Conservation (phyloP, 345 rosid genomes). For the Gossypium raimondii region DNA sequence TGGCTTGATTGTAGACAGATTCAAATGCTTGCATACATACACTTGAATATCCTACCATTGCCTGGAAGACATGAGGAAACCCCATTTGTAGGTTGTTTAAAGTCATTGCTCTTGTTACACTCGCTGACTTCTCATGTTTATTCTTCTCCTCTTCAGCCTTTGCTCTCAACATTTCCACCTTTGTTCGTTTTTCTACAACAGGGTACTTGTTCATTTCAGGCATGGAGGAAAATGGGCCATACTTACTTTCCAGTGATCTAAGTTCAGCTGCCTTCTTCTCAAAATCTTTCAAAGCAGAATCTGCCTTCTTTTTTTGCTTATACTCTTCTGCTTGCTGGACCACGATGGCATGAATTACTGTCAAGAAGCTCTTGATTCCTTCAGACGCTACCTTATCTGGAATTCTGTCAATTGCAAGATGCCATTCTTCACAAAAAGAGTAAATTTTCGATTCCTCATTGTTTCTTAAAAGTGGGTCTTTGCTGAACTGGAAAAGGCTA, state of each 20-base stretch:
- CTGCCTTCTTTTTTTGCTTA: conserved; percentile 80
- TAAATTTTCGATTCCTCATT: conserved; percentile 30
- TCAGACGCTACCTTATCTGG: conserved; percentile 98
- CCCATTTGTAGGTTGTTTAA: conserved; percentile 89
- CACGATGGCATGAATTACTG: conserved; percentile 75
- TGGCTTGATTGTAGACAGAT: conserved; percentile 68
- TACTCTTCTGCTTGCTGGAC: conserved; percentile 81
- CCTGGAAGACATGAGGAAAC: conserved; percentile 86
- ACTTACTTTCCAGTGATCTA: conserved; percentile 68
- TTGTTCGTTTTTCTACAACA: neutral
- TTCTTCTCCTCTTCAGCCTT: conserved; percentile 87
- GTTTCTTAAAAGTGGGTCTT: conserved; percentile 43
- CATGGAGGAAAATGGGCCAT: conserved; percentile 2
- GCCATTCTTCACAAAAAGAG: conserved; percentile 89
- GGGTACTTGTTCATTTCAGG: neutral
- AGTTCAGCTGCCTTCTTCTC: conserved; percentile 67
- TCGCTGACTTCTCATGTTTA: conserved; percentile 68
- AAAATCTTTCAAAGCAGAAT: conserved; percentile 51
- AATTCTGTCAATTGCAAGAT: conserved; percentile 71
- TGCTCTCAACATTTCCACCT: conserved; percentile 32
- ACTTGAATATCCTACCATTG: conserved; percentile 88
- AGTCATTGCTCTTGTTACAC: conserved; percentile 81
- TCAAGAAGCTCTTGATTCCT: conserved; percentile 86
- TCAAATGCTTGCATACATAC: conserved; percentile 91
- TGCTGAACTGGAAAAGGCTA: conserved; percentile 85